Conservation (phyloP, 169 alveolate genomes). For the Plasmodium malariae region DNA sequence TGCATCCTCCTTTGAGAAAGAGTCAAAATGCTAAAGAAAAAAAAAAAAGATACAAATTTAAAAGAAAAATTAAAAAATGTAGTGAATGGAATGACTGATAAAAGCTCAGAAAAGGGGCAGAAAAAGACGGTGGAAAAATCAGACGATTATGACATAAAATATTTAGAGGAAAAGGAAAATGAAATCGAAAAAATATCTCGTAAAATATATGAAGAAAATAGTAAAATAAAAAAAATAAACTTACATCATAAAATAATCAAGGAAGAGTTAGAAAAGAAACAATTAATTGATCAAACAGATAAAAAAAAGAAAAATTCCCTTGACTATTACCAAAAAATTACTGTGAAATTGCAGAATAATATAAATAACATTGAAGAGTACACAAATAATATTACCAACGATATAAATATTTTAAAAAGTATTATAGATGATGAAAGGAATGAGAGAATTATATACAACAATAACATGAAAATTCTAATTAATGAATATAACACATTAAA, state of each 20-base stretch:
- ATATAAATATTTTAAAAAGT: slow-evolving; percentile 51
- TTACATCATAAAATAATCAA: slow-evolving; percentile 68
- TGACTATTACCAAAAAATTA: slow-evolving; percentile 61
- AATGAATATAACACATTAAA: slow-evolving; percentile 68
- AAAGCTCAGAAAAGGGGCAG: background rate
- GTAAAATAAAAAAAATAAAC: slow-evolving; percentile 73
- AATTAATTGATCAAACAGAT: slow-evolving; percentile 56
- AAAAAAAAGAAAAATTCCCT: slow-evolving; percentile 57
- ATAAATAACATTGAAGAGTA: slow-evolving; percentile 69
- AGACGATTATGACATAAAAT: slow-evolving; percentile 23
- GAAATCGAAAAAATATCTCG: slow-evolving; percentile 71
- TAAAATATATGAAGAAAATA: slow-evolving; percentile 70
- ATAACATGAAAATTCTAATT: slow-evolving; percentile 68
- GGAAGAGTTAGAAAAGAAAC: slow-evolving; percentile 65
- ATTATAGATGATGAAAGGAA: slow-evolving; percentile 74
- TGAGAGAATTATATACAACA: slow-evolving; percentile 70
- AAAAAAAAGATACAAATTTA: slow-evolving; percentile 37
- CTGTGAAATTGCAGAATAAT: slow-evolving; percentile 53
- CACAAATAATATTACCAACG: slow-evolving; percentile 73
- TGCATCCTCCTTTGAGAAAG: background rate
- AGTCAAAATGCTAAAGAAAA: slow-evolving; percentile 38
- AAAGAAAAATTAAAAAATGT: slow-evolving; percentile 37
- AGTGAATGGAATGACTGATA: slow-evolving; percentile 13
- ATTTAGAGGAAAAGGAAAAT: slow-evolving; percentile 58
- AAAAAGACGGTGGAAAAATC: background rate